Base-by-base conservation (phyloP, 1,284 basidiomycete species). In the Ustilago nuda region DNA sequence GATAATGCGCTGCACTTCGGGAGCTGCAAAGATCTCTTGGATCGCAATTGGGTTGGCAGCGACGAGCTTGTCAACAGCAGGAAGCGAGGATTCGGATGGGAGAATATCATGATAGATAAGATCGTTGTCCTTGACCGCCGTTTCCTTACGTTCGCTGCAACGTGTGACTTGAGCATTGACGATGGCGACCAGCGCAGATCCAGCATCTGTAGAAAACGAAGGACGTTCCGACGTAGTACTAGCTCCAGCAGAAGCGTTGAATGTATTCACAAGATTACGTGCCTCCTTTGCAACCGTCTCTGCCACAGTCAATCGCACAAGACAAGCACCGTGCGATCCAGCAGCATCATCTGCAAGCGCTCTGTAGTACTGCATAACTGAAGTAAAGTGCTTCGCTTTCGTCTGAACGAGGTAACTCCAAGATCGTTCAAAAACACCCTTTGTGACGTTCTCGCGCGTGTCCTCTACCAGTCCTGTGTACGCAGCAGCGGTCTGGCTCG, bases 91-190 rank as follows among this genome's bases (percentile, higher is more conserved):
- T 15, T 92, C 89, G 4, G 92, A 88, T 0, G 95, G 94, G 0
- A 95, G 87, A 62, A 96, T 90, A n/a, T 94, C 94, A 84, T 99
- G 95, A 88, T 99, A 99, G 78, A 99, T 97, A 53, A 99, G 90
- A 83, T 99, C 96, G 86, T 99, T 99, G 87, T 98, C 95, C 66
- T 92, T 91, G 64, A 91, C 89, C 0, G 93, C 93, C 63, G 93
- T 91, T 57, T 87, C 88, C 84, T 91, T 92, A 63, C 91, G 91
- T 77, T 96, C 94, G 0, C 89, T 88, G 79, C 92, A 92, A 33
- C 95, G 87, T 1, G 92, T 90, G 8, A 92, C 88, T 73, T 96
- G 94, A 0, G 92, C 89, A 84, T 95, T 95, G 27, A 92, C 91
- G 53, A 95, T 91, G 65, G 95, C 94, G 23, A 89, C 87, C 41